Percentiles rank a stretch among this genome's conserved stretches.
Conservation (phyloP, 2,329 filamentous ascomycete species). For the Trichoderma cornu-damae region DNA sequence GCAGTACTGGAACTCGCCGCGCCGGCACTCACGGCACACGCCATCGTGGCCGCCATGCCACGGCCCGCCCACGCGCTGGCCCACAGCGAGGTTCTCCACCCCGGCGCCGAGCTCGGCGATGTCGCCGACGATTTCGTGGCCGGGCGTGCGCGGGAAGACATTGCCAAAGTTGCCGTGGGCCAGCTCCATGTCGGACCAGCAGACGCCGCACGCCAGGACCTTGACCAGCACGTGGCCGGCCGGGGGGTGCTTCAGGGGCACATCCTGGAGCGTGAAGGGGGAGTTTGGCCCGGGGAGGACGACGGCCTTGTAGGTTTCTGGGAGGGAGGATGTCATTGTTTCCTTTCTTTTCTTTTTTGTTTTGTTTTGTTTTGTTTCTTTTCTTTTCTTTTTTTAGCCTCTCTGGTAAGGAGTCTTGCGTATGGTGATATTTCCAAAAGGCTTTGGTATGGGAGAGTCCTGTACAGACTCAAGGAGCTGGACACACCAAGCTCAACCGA, state of each 20-base stretch:
- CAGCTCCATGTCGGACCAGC: slow-evolving; percentile 55
- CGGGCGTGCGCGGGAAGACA: slow-evolving; percentile 57
- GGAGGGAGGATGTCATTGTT: slow-evolving; percentile 38
- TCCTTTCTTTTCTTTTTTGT: neutral
- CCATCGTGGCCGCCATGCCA: slow-evolving; percentile 52
- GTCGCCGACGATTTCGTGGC: slow-evolving; percentile 65
- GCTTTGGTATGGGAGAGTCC: no score
- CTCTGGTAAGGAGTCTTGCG: no score
- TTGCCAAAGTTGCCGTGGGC: slow-evolving; percentile 46
- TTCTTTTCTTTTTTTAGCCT: no score
- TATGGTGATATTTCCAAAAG: no score
- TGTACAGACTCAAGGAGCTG: no score
- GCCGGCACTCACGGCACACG: slow-evolving; percentile 57
- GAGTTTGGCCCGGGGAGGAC: slow-evolving; percentile 50
- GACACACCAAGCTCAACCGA: no score
- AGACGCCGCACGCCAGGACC: slow-evolving; percentile 66
- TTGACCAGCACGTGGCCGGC: slow-evolving; percentile 62
- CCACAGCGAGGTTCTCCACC: slow-evolving; percentile 53
- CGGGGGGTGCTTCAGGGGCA: slow-evolving; percentile 52
- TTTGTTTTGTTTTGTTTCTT: no score
- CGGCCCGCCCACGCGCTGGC: slow-evolving; percentile 56
- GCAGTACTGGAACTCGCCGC: slow-evolving; percentile 65
- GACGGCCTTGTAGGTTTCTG: slow-evolving; percentile 63
- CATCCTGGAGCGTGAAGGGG: slow-evolving; percentile 54
- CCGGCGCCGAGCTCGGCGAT: slow-evolving; percentile 54